phyloP scores from a whole-genome alignment of 345 rosid species.

The Rhizophora apiculata region DNA sequence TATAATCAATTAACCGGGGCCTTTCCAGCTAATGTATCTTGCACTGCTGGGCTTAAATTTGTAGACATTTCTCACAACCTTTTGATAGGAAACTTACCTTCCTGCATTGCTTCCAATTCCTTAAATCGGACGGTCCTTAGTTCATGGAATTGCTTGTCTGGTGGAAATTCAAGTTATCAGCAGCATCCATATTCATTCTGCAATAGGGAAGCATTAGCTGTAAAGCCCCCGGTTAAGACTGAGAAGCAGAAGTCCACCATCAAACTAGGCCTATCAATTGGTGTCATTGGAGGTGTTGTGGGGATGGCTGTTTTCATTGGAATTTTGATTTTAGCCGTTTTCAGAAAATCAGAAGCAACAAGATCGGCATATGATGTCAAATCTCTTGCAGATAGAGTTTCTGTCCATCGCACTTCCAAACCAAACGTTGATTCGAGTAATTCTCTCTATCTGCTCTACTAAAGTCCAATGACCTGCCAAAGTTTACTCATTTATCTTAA shows the following conservation, averaged over 20 bases:
- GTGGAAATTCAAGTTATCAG: slow-evolving; percentile 48
- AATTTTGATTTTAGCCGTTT: slow-evolving; percentile 38
- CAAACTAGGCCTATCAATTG: slow-evolving; percentile 50
- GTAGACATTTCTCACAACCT: slow-evolving; percentile 70
- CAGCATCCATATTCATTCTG: slow-evolving; percentile 74
- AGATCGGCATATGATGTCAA: slow-evolving; percentile 27
- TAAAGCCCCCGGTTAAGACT: slow-evolving; percentile 42
- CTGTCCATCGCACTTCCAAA: slow-evolving; percentile 51
- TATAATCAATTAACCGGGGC: slow-evolving; percentile 56
- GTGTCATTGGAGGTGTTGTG: slow-evolving; percentile 54
- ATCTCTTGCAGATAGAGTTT: slow-evolving; percentile 44
- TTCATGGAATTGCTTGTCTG: slow-evolving; percentile 77
- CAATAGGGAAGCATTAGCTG: slow-evolving; percentile 72
- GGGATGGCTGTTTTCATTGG: slow-evolving; percentile 39
- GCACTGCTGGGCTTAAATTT: slow-evolving; percentile 46
- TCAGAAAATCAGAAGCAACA: slow-evolving; percentile 42
- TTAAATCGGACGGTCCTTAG: slow-evolving; percentile 52
- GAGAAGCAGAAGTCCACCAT: slow-evolving; percentile 27
- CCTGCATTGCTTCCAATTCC: slow-evolving; percentile 45
- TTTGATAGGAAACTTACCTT: slow-evolving; percentile 63
- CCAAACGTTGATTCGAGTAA: slow-evolving; percentile 62
- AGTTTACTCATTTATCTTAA: slow-evolving; percentile 2
- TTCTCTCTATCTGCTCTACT: slow-evolving; percentile 8
- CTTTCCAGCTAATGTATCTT: slow-evolving; percentile 43
- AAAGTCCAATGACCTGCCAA: not conserved